Conservation (phyloP, 495 filamentous ascomycete species). For the Penicillium maclennaniae region DNA sequence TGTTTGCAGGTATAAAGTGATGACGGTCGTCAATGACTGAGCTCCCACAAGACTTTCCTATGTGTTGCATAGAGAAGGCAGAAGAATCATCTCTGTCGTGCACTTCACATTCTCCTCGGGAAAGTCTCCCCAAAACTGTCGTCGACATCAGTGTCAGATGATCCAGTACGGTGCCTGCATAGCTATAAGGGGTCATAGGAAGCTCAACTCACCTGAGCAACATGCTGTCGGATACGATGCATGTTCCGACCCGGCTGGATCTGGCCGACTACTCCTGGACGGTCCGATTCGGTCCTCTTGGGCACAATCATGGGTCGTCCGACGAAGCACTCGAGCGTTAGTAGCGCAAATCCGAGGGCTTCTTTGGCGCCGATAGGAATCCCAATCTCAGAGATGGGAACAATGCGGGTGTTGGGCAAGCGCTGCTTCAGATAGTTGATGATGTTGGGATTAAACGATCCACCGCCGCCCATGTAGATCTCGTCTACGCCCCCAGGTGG, state of each 20-base stretch:
- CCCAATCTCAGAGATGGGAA: slow-evolving; percentile 16
- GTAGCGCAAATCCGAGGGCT: slow-evolving; percentile 21
- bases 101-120: slow-evolving; percentile 9
- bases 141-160: slow-evolving; percentile 4
- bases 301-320: slow-evolving; percentile 22
- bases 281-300: slow-evolving; percentile 3
- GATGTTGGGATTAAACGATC: slow-evolving; percentile 30
- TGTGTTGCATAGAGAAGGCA: slow-evolving; percentile 7
- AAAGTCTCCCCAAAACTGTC: slow-evolving; percentile 7
- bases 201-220: slow-evolving; percentile 6
- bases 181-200: not conserved
- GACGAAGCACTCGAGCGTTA: slow-evolving; percentile 23
- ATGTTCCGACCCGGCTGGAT: slow-evolving; percentile 9
- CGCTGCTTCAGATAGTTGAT: slow-evolving; percentile 17
- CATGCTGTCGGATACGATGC: slow-evolving; percentile 10
- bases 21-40: not conserved
- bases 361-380: slow-evolving; percentile 21
- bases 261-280: slow-evolving; percentile 7
- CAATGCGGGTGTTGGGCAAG: slow-evolving; percentile 20
- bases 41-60: not conserved
- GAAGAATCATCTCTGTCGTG: slow-evolving; percentile 11
- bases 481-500: slow-evolving; percentile 9
- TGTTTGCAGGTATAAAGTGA: not conserved
- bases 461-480: slow-evolving; percentile 28
- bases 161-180: not conserved